Evolutionary conservation across 768 basidiomycete species (phyloP).

Genomic region (Mycena galopus): DNA sequence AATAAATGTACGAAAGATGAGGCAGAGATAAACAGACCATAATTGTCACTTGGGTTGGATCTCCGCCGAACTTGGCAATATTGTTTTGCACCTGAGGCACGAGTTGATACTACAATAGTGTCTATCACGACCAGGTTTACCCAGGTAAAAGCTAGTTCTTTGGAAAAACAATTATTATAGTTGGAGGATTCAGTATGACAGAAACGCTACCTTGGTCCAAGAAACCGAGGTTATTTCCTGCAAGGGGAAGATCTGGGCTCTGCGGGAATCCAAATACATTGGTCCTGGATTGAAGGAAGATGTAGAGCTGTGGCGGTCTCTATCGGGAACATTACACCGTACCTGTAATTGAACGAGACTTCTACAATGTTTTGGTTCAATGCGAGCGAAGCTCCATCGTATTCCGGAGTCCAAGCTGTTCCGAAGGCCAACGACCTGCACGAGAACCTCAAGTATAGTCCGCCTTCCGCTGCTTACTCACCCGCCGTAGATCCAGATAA

Average conservation of each 20-base stretch:
- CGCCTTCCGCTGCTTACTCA: neutral
- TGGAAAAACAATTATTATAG: neutral
- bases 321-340: no score
- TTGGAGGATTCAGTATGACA: neutral
- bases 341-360: slow-evolving; percentile 31
- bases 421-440: slow-evolving; percentile 21
- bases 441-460: neutral
- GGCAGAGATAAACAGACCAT: slow-evolving; percentile 28
- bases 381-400: slow-evolving; percentile 27
- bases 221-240: slow-evolving; percentile 31
- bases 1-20: neutral
- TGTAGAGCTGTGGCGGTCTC: no score
- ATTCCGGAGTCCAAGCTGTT: slow-evolving; percentile 16
- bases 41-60: slow-evolving; percentile 2
- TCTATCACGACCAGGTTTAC: no score
- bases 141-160: slow-evolving; percentile 4
- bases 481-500: slow-evolving; percentile 34
- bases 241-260: slow-evolving; percentile 25
- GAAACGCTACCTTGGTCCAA: slow-evolving; percentile 45
- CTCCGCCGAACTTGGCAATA: slow-evolving; percentile 6
- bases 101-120: no score
- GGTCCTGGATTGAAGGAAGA: no score
- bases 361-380: slow-evolving; percentile 21
- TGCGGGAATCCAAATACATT: slow-evolving; percentile 33
- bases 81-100: neutral